Evolutionary conservation across 2,329 filamentous ascomycete species (phyloP).

Genomic region (Cadophora gregata): DNA sequence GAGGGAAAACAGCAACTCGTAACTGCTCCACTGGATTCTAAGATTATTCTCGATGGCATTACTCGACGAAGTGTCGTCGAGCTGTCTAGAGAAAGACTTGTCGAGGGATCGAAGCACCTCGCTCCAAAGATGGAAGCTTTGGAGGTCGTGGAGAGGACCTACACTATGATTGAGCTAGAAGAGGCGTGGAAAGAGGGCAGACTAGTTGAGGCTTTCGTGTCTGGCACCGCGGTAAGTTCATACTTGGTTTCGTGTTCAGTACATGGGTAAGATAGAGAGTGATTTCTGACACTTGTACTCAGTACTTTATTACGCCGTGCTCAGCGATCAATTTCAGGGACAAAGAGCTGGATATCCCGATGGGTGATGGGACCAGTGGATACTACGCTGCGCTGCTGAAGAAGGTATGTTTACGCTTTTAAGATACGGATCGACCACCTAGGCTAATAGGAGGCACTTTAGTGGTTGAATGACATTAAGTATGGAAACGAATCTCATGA

Average conservation of each 20-base stretch:
- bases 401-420: constrained; percentile 41
- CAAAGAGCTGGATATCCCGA: constrained; percentile 65
- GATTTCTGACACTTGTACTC: constrained; percentile 5
- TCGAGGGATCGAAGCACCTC: constrained; percentile 43
- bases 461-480: constrained; percentile 73
- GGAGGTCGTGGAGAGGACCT: constrained; percentile 80
- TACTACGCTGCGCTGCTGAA: constrained; percentile 65
- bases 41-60: constrained; percentile 85
- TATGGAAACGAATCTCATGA: constrained; percentile 71
- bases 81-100: constrained; percentile 69
- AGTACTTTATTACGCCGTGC: constrained; percentile 76
- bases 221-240: constrained; percentile 78
- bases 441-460: neutral
- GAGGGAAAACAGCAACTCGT: constrained; percentile 72
- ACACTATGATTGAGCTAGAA: constrained; percentile 79
- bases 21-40: constrained; percentile 82
- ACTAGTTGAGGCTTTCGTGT: constrained; percentile 82
- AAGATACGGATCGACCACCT: neutral
- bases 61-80: constrained; percentile 81
- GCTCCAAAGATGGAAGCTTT: constrained; percentile 50
- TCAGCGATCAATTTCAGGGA: constrained; percentile 72
- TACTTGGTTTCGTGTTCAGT: neutral
- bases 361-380: constrained; percentile 59
- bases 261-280: neutral
- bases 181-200: constrained; percentile 77